Conservation (phyloP, 257 asterid genomes). For the Solanum pinnatisectum region DNA sequence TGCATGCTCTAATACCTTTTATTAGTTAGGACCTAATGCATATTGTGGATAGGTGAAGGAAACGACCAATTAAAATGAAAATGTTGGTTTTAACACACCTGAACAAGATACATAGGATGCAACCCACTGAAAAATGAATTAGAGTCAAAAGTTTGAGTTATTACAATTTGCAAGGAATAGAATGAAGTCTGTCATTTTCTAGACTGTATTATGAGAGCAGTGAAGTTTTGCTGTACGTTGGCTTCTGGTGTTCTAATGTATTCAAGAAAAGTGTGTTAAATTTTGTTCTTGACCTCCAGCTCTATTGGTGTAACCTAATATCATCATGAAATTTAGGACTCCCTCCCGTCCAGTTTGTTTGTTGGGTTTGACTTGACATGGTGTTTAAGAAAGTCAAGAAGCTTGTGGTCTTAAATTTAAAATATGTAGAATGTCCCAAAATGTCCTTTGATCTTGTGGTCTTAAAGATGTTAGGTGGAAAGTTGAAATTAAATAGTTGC, state of each 20-base stretch:
- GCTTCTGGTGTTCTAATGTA: neutral
- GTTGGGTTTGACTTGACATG: neutral
- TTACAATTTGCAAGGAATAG: neutral
- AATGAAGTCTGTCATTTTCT: neutral
- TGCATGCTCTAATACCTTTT: neutral
- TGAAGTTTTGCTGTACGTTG: neutral
- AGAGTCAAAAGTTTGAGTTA: neutral
- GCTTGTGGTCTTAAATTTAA: neutral
- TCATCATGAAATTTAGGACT: neutral
- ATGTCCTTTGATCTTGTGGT: neutral
- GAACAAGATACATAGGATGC: neutral
- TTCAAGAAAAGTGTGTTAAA: neutral
- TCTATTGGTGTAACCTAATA: neutral
- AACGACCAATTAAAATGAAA: neutral
- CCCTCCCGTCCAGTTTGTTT: neutral
- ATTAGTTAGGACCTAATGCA: neutral
- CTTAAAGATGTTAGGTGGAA: neutral
- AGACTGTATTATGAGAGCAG: neutral
- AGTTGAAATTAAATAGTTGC: neutral
- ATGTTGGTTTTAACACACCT: neutral
- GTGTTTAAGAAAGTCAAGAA: neutral
- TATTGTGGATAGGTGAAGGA: neutral
- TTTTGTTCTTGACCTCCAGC: neutral
- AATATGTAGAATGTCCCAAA: neutral
- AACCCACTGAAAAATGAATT: neutral